These are phyloP conservation scores for Cladorrhinum samala DNA, from an alignment of 495 filamentous ascomycete species.

Conservation along the genomic window DNA sequence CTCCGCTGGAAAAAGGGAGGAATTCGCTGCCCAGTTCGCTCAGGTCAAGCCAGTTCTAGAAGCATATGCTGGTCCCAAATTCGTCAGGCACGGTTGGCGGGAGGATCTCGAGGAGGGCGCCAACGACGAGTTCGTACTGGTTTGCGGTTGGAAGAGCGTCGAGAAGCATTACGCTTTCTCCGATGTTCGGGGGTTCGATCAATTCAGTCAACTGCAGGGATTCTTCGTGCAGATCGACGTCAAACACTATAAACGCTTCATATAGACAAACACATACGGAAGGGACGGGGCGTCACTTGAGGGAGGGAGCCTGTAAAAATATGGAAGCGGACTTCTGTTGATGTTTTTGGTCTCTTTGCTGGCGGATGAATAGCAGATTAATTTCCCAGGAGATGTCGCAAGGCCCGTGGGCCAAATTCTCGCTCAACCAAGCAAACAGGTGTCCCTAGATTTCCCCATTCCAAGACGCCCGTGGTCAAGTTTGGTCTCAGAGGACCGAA, in stretches of 20 bases:
- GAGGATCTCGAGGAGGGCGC: slow-evolving; percentile 37
- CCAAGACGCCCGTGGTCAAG: slow-evolving; percentile 37
- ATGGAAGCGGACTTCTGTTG: not conserved
- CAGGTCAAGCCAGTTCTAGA: slow-evolving; percentile 36
- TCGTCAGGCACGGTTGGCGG: slow-evolving; percentile 42
- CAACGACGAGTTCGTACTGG: slow-evolving; percentile 49
- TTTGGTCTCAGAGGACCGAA: slow-evolving; percentile 10
- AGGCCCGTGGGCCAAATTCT: not conserved
- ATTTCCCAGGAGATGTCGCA: not conserved
- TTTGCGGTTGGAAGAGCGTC: slow-evolving; percentile 45
- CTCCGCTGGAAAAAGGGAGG: slow-evolving; percentile 30
- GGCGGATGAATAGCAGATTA: slow-evolving; percentile 1
- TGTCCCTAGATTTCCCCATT: slow-evolving; percentile 14
- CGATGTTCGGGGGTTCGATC: slow-evolving; percentile 29
- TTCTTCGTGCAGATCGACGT: slow-evolving; percentile 34
- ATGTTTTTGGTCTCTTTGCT: not conserved
- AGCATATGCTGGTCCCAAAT: slow-evolving; percentile 33
- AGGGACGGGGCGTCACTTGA: no score
- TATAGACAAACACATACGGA: slow-evolving; percentile 14
- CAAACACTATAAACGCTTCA: slow-evolving; percentile 38
- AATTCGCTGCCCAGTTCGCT: slow-evolving; percentile 35
- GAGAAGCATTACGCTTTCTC: slow-evolving; percentile 42
- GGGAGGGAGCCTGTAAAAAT: no score
- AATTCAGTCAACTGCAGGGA: slow-evolving; percentile 30
- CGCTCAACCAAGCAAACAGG: slow-evolving; percentile 3